Base-by-base conservation (phyloP, 2,329 filamentous ascomycete genomes). In the Xylariaceae sp. region DNA sequence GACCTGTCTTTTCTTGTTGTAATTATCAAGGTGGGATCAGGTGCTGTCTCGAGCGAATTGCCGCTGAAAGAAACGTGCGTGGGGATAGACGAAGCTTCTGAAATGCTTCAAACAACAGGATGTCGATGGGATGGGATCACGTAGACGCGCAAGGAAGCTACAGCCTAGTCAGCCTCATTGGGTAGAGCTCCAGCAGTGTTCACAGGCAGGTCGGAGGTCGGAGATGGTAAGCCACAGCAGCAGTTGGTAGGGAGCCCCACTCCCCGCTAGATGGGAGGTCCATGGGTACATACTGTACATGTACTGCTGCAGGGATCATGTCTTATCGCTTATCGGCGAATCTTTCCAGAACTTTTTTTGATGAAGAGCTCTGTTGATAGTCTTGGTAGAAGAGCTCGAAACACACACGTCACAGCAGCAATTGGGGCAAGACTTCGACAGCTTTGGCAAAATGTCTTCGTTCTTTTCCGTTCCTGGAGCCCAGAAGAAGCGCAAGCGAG, bases 381-480 rank as follows among this genome's bases (percentile, higher is more conserved):
- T n/a, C 34, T 24, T 44, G n/a, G 19, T 41, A 24, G 28, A 26
- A 29, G 14, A 21, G 24, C 21, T 34, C 34, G 41, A 44, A 53
- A 48, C 54, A 40, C 51, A 39, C 44, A 37, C 40, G 47, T 16
- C 40, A 50, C 26, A 29, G 21, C 29, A 14, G 44, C 43, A 53
- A 61, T 40, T 6, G 21, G 41, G 40, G 47, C 34, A 34, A 58
- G 43, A 33, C 53, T 66, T 79, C 64, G 65, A 96, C 33, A 34
- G 16, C 21, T 29, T 33, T 33, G 31, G 34, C 58, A 54, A 56
- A 8, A 65, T 96, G 93, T 96, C 94, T 70, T 96, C 93, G 34
- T 99, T 98, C 77, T 99, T 99, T 77, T 96, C 93, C 48, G 80
- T 89, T 34, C 92, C 95, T 5, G 89, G 90, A 36, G 89, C 90